These are phyloP conservation scores for Abrus precatorius DNA, from an alignment of 306 rosid genomes.

Conservation along the genomic window DNA sequence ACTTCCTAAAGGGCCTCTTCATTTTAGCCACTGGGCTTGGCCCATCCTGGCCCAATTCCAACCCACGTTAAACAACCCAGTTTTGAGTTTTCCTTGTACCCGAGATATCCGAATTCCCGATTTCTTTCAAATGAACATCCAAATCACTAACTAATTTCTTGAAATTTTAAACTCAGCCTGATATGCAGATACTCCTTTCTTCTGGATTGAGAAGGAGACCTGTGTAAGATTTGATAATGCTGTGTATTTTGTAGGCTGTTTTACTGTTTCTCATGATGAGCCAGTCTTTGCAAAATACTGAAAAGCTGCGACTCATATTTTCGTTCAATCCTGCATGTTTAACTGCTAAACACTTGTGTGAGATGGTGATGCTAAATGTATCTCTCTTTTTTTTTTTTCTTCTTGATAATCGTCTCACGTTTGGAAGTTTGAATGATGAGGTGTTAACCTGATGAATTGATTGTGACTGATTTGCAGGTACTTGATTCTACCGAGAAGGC, in stretches of 20 bases:
- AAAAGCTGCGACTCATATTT: slow-evolving; percentile 63
- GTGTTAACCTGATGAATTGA: slow-evolving; percentile 28
- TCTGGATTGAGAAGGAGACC: slow-evolving; percentile 84
- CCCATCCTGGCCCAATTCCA: too few relatives aligned
- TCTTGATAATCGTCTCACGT: background rate
- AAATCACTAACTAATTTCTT: slow-evolving; percentile 36
- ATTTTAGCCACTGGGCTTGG: too few relatives aligned
- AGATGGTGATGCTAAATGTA: too few relatives aligned
- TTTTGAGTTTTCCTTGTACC: too few relatives aligned
- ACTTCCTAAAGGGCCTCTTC: too few relatives aligned
- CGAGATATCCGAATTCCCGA: too few relatives aligned
- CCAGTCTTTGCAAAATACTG: slow-evolving; percentile 80
- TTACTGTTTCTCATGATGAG: slow-evolving; percentile 66
- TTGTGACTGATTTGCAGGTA: slow-evolving; percentile 63
- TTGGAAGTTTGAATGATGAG: background rate
- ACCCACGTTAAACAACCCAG: too few relatives aligned
- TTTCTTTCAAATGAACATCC: too few relatives aligned
- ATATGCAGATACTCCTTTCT: slow-evolving; percentile 57
- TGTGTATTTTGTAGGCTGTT: slow-evolving; percentile 43
- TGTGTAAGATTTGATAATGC: slow-evolving; percentile 58
- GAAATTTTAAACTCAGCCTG: slow-evolving; percentile 57
- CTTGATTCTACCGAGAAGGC: slow-evolving; percentile 91
- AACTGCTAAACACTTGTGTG: background rate
- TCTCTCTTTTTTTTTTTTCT: background rate
- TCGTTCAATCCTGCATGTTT: slow-evolving; percentile 11